Percentiles rank a stretch among this genome's conserved stretches.
Conservation (phyloP, 306 rosid genomes). For the Prunus armeniaca region DNA sequence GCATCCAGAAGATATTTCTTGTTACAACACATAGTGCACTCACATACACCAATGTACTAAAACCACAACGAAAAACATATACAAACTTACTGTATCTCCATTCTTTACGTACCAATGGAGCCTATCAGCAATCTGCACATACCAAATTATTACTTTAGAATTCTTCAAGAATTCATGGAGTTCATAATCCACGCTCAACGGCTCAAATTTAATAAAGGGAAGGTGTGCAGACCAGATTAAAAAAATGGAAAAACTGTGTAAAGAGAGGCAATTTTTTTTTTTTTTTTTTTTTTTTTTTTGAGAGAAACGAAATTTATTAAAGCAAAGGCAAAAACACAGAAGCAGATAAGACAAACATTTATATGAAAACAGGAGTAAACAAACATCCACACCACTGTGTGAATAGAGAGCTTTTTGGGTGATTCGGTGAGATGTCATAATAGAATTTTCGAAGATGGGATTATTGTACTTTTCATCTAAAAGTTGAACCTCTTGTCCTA, state of each 20-base stretch:
- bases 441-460: neutral
- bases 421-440: neutral
- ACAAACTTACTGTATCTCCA: slow-evolving; percentile 68
- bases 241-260: neutral
- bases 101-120: slow-evolving; percentile 69
- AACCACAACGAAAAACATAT: neutral
- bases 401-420: neutral
- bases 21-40: neutral
- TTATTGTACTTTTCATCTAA: neutral
- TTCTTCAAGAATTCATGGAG: slow-evolving; percentile 14
- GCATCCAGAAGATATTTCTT: slow-evolving; percentile 3
- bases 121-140: slow-evolving; percentile 75
- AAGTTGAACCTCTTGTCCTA: neutral
- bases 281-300: too few relatives aligned
- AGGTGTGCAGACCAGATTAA: too few relatives aligned
- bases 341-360: too few relatives aligned
- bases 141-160: slow-evolving; percentile 26
- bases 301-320: too few relatives aligned
- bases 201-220: neutral
- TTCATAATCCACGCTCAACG: neutral
- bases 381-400: neutral
- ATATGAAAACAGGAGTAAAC: neutral
- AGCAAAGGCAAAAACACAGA: too few relatives aligned
- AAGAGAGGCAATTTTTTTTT: neutral
- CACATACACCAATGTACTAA: neutral